Conservation (phyloP, 1,284 basidiomycete species). For the Microbotryum intermedium region DNA sequence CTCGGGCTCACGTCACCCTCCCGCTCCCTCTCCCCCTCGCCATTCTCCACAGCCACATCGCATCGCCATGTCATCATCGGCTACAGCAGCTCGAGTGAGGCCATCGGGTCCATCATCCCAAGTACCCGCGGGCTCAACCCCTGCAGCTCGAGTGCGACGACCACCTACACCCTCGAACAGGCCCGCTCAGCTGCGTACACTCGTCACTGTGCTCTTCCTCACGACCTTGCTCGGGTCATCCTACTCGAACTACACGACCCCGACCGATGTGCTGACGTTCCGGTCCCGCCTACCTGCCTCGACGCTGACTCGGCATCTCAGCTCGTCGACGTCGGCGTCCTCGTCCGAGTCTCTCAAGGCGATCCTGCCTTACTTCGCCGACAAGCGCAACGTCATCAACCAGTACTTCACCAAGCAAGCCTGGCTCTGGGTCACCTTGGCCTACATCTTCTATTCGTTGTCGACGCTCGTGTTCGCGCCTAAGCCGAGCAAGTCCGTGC, state of each 20-base stretch:
- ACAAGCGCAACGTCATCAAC: conserved; percentile 63
- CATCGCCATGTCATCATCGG: no score
- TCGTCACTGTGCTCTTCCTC: conserved; percentile 14
- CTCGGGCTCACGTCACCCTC: no score
- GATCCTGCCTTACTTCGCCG: conserved; percentile 25
- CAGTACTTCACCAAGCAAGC: conserved; percentile 77
- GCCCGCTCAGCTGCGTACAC: not conserved
- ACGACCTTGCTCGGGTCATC: conserved; percentile 16
- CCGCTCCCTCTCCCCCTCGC: no score
- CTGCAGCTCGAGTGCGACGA: no score
- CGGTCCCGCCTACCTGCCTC: conserved; percentile 20
- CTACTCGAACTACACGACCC: conserved; percentile 5
- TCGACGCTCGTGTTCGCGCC: conserved; percentile 41
- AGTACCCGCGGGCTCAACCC: no score
- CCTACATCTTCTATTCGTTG: conserved; percentile 54
- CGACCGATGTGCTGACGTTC: conserved; percentile 15
- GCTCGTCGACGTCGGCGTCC: not conserved
- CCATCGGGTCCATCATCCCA: no score
- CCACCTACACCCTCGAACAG: no score
- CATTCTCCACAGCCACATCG: no score
- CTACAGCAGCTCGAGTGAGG: no score
- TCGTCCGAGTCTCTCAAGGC: conserved; percentile 15
- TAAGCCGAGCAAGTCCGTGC: not conserved
- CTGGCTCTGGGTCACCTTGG: conserved; percentile 79
- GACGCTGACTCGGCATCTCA: conserved; percentile 4